Base-by-base conservation (phyloP, 768 basidiomycete species). In the Paxillus rubicundulus region DNA sequence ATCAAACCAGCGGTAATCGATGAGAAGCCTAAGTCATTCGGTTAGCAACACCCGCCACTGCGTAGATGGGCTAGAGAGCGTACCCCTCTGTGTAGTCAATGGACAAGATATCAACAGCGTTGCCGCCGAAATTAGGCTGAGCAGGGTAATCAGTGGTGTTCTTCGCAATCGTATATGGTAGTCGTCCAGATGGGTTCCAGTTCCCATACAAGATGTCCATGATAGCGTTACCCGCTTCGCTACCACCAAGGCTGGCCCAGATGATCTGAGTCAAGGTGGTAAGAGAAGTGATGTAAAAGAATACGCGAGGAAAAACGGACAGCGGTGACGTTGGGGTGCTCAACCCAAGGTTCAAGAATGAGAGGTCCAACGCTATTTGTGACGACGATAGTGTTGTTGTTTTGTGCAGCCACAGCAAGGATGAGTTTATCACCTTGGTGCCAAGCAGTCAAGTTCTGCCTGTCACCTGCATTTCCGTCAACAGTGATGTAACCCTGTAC, bases 381-480 rank as follows among this genome's bases (percentile, higher is more conserved):
- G 14, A 95, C 80, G 21, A 92, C 93, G 48, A 94, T 78, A 5
- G 88, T 91, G 66, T 91, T 91, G 56, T 73, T 80, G 68, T 84
- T 85, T 0, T 81, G 77, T 5, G 80, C 75, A 0, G 92, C 90
- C 4, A 87, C 84, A 0, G 74, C 67, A 59, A 65, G 76, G 55
- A 85, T 76, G 52, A 77, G 58, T 9, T 65, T 48, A n/a, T 71
- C 69, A 47, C 71, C 67, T 3, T 63, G 39, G 17, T 68, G 56
- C 63, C 73, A 79, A 7, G 74, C 69, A 13, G 71, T 75, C 36
- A 78, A 50, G 55, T 77, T 75, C 24, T 64, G 57, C 46, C 75
- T 72, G 38, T 60, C 61, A 10, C 70, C 61, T 2, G 65, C 73
- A 56, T 85, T 81, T 16, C 80, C 82, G 20, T 81, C 80, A 1